phyloP scores from a whole-genome alignment of 164 flowering plant genomes.

The Amborella trichopoda region DNA sequence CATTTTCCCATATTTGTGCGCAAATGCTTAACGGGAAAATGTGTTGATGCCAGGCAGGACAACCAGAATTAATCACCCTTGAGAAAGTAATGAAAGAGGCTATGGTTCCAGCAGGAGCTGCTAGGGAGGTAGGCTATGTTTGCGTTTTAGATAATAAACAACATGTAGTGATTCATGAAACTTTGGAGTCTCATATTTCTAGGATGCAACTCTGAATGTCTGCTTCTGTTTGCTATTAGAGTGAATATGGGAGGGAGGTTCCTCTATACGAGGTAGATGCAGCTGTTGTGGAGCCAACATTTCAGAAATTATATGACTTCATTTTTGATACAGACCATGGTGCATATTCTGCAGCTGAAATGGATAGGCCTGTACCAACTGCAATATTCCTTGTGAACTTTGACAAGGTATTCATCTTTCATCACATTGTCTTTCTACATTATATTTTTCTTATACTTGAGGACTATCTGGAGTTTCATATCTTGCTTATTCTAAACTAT shows the following conservation, averaged over 20 bases:
- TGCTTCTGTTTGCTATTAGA: conserved; percentile 20
- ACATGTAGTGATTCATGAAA: no score
- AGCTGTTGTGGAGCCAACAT: conserved; percentile 63
- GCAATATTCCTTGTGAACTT: conserved; percentile 88
- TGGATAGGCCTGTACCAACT: conserved; percentile 61
- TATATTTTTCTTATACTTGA: no score
- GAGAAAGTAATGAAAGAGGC: conserved; percentile 80
- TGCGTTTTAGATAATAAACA: no score
- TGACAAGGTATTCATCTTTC: conserved; percentile 97
- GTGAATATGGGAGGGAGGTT: conserved; percentile 84
- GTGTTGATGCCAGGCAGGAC: conserved; percentile 49
- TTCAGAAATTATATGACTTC: conserved; percentile 65
- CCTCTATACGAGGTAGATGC: conserved; percentile 91
- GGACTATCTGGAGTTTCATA: no score
- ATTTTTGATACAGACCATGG: conserved; percentile 52
- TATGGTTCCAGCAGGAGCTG: conserved; percentile 78
- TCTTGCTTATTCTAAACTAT: no score
- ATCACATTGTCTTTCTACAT: no score
- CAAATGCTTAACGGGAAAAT: background rate
- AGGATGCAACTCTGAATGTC: background rate
- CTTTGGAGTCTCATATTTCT: no score
- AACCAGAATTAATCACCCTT: conserved; percentile 75
- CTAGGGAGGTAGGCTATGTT: conserved; percentile 59
- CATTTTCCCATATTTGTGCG: background rate
- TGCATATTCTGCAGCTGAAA: conserved; percentile 27